Conservation (phyloP, 345 rosid genomes). For the Syzygium aqueum region DNA sequence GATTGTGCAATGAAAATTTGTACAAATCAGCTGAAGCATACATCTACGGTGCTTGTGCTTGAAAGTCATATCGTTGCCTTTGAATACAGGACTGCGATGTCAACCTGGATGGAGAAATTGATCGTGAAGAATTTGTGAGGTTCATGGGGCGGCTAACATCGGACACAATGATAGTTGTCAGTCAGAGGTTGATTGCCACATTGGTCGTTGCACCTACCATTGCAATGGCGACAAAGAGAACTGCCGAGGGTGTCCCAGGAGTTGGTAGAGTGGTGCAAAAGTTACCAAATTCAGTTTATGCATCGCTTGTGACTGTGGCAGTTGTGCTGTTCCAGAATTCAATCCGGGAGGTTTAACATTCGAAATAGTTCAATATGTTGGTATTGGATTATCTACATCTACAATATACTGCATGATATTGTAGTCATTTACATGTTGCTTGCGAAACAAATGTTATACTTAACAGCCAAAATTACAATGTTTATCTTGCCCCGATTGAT, state of each 20-base stretch:
- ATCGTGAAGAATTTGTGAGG: constrained; percentile 61
- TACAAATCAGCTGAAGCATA: not conserved
- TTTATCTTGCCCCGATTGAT: not conserved
- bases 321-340: constrained; percentile 46
- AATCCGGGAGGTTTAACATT: not conserved
- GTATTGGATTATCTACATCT: not conserved
- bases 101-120: constrained; percentile 61
- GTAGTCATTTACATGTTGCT: not conserved
- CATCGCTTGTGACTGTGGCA: constrained; percentile 72
- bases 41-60: not conserved
- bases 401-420: not conserved
- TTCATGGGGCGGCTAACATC: constrained; percentile 42
- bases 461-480: not conserved
- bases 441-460: not conserved
- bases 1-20: not conserved
- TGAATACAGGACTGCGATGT: constrained; percentile 46
- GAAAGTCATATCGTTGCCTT: not conserved
- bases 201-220: constrained; percentile 72
- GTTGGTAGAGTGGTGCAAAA: constrained; percentile 70
- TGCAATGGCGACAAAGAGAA: constrained; percentile 68
- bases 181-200: constrained; percentile 59
- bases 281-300: constrained; percentile 62
- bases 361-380: not conserved
- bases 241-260: constrained; percentile 63
- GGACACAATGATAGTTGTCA: constrained; percentile 41